These are phyloP conservation scores for Metschnikowia santaceciliae DNA, from an alignment of 805 yeast genomes.

Conservation along the genomic window DNA sequence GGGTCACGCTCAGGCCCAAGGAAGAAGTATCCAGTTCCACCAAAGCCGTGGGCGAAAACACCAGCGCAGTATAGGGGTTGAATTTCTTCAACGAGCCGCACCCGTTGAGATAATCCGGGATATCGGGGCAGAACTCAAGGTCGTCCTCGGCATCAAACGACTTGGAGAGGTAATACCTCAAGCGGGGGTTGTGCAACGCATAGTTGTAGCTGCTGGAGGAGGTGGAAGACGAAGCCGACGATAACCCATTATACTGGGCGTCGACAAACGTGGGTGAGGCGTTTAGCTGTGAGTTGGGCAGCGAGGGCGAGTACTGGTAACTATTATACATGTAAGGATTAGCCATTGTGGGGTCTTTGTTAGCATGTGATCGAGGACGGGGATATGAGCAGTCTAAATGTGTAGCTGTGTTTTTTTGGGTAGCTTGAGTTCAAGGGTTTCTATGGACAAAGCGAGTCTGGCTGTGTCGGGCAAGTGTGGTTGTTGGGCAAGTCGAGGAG, in stretches of 20 bases:
- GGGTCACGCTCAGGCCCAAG: background rate
- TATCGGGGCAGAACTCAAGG: slow-evolving; percentile 62
- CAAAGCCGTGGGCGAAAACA: slow-evolving; percentile 47
- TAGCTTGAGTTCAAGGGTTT: background rate
- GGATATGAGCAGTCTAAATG: too few relatives aligned
- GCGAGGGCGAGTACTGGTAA: slow-evolving; percentile 32
- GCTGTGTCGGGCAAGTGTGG: too few relatives aligned
- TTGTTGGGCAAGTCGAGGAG: background rate
- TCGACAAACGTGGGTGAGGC: slow-evolving; percentile 29
- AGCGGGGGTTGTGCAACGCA: slow-evolving; percentile 45
- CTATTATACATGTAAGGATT: slow-evolving; percentile 34
- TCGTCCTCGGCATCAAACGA: slow-evolving; percentile 63
- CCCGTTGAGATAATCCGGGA: slow-evolving; percentile 30
- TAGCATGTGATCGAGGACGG: background rate
- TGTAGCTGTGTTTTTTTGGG: background rate
- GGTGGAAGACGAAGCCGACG: slow-evolving; percentile 15
- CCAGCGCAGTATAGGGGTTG: slow-evolving; percentile 64
- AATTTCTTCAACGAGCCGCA: slow-evolving; percentile 46
- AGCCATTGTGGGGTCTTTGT: slow-evolving; percentile 21
- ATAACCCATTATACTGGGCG: slow-evolving; percentile 18
- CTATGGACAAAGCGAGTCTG: too few relatives aligned
- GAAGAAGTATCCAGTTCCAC: slow-evolving; percentile 17
- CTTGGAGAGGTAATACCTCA: slow-evolving; percentile 54
- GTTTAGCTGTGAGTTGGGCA: slow-evolving; percentile 22
- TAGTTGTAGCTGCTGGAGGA: slow-evolving; percentile 22